These are phyloP conservation scores for Russula earlei DNA, from an alignment of 768 basidiomycete species.

Conservation along the genomic window DNA sequence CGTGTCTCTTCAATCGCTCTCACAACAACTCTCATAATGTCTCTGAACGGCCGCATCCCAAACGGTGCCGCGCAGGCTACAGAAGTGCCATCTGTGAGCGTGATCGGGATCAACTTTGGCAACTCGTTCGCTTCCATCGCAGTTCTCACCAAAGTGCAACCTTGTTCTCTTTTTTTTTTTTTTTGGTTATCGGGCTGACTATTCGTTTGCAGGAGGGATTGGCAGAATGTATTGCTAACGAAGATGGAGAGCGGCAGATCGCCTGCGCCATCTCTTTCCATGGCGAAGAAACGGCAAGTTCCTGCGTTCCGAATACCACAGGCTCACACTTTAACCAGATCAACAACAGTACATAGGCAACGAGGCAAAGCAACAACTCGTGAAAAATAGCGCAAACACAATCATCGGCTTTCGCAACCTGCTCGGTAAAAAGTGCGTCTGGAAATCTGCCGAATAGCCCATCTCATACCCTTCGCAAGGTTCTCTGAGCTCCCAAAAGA, in stretches of 20 bases:
- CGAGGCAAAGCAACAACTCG: constrained; percentile 87
- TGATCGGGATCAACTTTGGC: constrained; percentile 63
- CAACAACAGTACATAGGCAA: constrained; percentile 81
- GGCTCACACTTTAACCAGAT: neutral
- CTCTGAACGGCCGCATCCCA: neutral
- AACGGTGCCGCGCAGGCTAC: neutral
- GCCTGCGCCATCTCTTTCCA: constrained; percentile 87
- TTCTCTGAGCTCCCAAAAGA: constrained; percentile 66
- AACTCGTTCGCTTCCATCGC: constrained; percentile 47
- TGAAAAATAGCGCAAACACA: constrained; percentile 91
- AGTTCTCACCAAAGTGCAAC: constrained; percentile 83
- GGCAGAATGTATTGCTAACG: constrained; percentile 94
- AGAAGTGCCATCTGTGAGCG: constrained; percentile 32
- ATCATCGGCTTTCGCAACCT: constrained; percentile 93
- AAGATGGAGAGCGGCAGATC: constrained; percentile 97
- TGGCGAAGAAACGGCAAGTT: constrained; percentile 80
- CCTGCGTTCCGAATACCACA: neutral
- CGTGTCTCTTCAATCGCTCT: no score
- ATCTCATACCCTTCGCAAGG: constrained; percentile 28
- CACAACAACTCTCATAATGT: no score
- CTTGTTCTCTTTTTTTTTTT: neutral
- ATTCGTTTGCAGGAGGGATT: constrained; percentile 60
- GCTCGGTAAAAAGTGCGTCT: constrained; percentile 75
- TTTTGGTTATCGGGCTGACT: neutral
- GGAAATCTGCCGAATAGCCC: neutral